Conservation (phyloP, 2,329 filamentous ascomycete genomes). For the Alternaria solani region DNA sequence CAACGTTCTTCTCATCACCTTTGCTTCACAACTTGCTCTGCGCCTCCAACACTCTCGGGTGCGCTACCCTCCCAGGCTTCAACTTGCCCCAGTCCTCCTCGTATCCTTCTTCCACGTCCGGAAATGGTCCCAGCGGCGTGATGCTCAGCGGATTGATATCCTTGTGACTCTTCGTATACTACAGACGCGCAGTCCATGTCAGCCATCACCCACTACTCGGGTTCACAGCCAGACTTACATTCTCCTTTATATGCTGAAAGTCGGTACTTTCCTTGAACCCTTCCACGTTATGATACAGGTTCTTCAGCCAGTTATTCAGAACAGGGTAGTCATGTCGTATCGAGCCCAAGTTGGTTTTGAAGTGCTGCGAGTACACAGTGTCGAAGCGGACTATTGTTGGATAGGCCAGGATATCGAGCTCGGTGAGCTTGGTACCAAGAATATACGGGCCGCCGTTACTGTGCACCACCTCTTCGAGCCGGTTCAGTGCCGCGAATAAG, state of each 20-base stretch:
- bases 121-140: slow-evolving; percentile 69
- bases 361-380: slow-evolving; percentile 69
- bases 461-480: slow-evolving; percentile 60
- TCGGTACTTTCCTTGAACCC: slow-evolving; percentile 68
- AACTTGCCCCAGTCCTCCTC: slow-evolving; percentile 60
- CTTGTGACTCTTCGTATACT: slow-evolving; percentile 67
- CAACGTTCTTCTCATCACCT: background rate
- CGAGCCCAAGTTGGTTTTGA: slow-evolving; percentile 70
- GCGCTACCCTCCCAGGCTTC: slow-evolving; percentile 57
- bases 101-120: slow-evolving; percentile 63
- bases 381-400: slow-evolving; percentile 68
- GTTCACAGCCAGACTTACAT: slow-evolving; percentile 48
- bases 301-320: slow-evolving; percentile 67
- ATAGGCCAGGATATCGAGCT: slow-evolving; percentile 67
- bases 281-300: slow-evolving; percentile 64
- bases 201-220: background rate
- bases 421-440: slow-evolving; percentile 64
- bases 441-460: slow-evolving; percentile 63
- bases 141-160: slow-evolving; percentile 69
- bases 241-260: slow-evolving; percentile 74
- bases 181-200: background rate
- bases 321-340: slow-evolving; percentile 68
- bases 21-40: slow-evolving; percentile 32
- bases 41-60: slow-evolving; percentile 49
- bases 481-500: slow-evolving; percentile 68